These are phyloP conservation scores for Acanthamoeba royreba DNA, from an alignment of 208 protist genomes.

Conservation along the genomic window DNA sequence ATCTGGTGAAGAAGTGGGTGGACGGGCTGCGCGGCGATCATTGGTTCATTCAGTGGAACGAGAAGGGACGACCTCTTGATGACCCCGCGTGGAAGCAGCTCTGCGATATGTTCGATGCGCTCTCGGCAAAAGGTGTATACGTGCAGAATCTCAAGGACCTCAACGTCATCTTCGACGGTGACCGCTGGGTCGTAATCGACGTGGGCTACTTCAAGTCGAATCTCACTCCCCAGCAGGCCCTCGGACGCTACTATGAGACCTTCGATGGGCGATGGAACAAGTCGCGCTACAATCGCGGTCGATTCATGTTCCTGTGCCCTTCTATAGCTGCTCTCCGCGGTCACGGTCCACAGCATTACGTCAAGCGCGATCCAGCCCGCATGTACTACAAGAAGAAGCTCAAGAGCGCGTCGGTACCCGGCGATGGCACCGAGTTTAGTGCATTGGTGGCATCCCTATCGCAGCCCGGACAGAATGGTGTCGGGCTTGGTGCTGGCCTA, in stretches of 20 bases:
- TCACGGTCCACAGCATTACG: not conserved
- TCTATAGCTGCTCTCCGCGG: not conserved
- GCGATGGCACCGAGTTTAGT: not conserved
- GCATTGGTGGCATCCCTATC: no score
- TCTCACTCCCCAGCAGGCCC: not conserved
- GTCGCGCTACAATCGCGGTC: not conserved
- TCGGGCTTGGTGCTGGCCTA: no score
- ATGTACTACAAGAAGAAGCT: not conserved
- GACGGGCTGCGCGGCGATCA: not conserved
- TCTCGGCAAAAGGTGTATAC: not conserved
- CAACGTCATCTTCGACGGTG: slow-evolving; percentile 32
- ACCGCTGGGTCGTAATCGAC: slow-evolving; percentile 21
- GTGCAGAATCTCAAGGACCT: slow-evolving; percentile 40
- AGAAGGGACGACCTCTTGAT: slow-evolving; percentile 1
- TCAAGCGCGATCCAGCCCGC: not conserved
- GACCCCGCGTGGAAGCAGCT: not conserved
- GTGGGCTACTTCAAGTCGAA: slow-evolving; percentile 21
- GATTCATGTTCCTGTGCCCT: not conserved
- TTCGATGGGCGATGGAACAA: slow-evolving; percentile 34
- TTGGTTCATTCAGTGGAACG: slow-evolving; percentile 33
- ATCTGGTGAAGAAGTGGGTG: slow-evolving; percentile 18
- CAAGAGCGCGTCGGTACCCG: not conserved
- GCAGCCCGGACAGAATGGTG: no score
- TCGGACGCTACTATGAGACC: slow-evolving; percentile 37
- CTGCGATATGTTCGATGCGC: not conserved